These are phyloP conservation scores for Neurospora terricola DNA, from an alignment of 495 filamentous ascomycete species.

Conservation along the genomic window DNA sequence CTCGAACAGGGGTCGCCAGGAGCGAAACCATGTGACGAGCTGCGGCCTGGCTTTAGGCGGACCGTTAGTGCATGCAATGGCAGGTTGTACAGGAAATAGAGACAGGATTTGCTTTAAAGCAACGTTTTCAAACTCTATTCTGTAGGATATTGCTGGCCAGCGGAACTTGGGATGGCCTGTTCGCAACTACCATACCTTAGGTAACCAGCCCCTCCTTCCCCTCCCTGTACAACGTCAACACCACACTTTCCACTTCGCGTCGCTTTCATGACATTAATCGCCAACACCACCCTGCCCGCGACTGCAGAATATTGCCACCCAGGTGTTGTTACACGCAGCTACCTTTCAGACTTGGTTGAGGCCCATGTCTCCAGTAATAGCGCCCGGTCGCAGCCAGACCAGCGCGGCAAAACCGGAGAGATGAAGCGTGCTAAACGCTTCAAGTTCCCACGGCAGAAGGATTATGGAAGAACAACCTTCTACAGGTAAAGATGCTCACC, in stretches of 20 bases:
- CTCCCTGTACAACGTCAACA: neutral
- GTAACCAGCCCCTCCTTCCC: neutral
- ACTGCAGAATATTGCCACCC: neutral
- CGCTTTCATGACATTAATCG: neutral
- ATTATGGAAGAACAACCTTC: neutral
- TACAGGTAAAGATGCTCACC: neutral
- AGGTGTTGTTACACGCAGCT: neutral
- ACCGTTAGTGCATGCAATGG: neutral
- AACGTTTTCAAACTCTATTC: no score
- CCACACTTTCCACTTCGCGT: neutral
- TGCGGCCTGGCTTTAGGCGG: neutral
- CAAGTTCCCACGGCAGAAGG: neutral
- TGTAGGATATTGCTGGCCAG: neutral
- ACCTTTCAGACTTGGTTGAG: neutral
- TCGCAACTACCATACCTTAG: neutral
- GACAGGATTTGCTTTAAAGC: no score
- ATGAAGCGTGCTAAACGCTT: neutral
- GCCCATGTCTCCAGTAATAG: neutral
- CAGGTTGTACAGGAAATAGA: neutral
- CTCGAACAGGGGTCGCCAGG: neutral
- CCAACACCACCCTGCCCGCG: neutral
- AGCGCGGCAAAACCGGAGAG: neutral
- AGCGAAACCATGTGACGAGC: slow-evolving; percentile 14
- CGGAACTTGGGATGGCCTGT: neutral
- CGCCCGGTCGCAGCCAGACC: neutral